Conservation (phyloP, 2,329 filamentous ascomycete genomes). For the Bipolaris oryzae region DNA sequence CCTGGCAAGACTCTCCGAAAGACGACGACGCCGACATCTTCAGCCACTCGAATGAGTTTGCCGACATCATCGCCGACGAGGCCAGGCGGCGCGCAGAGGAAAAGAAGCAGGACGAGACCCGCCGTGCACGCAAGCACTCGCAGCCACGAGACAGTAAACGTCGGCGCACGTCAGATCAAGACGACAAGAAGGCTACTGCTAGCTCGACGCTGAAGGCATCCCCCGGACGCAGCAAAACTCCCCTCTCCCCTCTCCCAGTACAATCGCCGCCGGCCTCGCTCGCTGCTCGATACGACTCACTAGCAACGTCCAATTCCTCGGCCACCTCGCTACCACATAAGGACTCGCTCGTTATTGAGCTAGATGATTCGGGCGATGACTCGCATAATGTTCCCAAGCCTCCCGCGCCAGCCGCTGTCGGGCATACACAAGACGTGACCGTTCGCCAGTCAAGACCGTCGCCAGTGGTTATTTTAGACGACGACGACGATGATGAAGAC, state of each 20-base stretch:
- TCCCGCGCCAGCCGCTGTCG: not conserved
- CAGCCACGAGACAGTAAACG: constrained; percentile 29
- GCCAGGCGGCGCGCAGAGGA: constrained; percentile 39
- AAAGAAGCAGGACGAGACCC: constrained; percentile 23
- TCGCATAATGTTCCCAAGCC: constrained; percentile 14
- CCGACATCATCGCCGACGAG: constrained; percentile 48
- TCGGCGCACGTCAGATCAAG: constrained; percentile 28
- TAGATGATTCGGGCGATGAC: constrained; percentile 33
- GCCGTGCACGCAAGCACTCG: not conserved
- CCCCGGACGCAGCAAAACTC: constrained; percentile 34
- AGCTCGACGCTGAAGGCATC: constrained; percentile 10
- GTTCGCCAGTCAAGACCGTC: constrained; percentile 14
- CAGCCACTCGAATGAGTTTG: constrained; percentile 51
- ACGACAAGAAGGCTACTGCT: constrained; percentile 13
- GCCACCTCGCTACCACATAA: constrained; percentile 11
- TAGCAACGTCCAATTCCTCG: constrained; percentile 27
- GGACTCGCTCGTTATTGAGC: constrained; percentile 30
- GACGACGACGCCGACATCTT: constrained; percentile 49
- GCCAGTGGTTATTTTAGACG: constrained; percentile 7
- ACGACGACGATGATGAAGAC: constrained; percentile 31
- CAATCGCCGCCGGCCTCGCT: constrained; percentile 29
- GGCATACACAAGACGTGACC: constrained; percentile 9
- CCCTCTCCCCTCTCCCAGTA: constrained; percentile 28
- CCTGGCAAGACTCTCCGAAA: constrained; percentile 54
- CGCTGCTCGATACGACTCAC: constrained; percentile 37